Conservation (phyloP, 495 filamentous ascomycete species). For the Clohesyomyces aquaticus region DNA sequence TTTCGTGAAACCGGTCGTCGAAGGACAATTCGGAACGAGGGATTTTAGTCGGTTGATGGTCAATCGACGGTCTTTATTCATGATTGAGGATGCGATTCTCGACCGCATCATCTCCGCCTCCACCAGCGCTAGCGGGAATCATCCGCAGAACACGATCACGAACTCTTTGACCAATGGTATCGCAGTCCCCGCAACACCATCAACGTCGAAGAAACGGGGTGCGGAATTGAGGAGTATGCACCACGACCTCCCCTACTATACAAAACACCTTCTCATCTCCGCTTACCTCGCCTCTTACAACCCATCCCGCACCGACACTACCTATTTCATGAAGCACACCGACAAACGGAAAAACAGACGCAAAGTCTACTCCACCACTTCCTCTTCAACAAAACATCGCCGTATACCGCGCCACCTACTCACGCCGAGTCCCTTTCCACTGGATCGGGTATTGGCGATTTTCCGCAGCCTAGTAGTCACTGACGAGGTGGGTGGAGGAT, state of each 20-base stretch:
- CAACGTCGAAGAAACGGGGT: constrained; percentile 18
- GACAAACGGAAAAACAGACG: constrained; percentile 57
- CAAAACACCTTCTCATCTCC: constrained; percentile 79
- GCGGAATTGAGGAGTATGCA: constrained; percentile 9
- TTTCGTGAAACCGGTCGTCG: constrained; percentile 68
- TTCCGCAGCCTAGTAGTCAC: constrained; percentile 77
- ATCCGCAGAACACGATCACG: too few relatives aligned
- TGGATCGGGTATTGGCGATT: constrained; percentile 87
- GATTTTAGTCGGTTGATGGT: constrained; percentile 84
- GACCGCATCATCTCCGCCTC: constrained; percentile 65
- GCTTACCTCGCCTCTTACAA: constrained; percentile 93
- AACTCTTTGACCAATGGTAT: too few relatives aligned
- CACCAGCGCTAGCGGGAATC: not conserved
- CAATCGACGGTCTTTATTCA: constrained; percentile 71
- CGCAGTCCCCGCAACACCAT: constrained; percentile 20
- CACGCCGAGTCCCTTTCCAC: constrained; percentile 75
- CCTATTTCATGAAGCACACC: constrained; percentile 82
- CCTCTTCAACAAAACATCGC: constrained; percentile 43
- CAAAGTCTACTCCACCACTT: constrained; percentile 26
- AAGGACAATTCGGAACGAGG: constrained; percentile 67
- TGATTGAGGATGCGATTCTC: constrained; percentile 72
- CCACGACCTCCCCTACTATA: constrained; percentile 71
- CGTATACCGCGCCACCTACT: constrained; percentile 70
- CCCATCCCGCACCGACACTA: constrained; percentile 72
- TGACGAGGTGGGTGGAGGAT: too few relatives aligned